phyloP scores from a whole-genome alignment of 2,329 filamentous ascomycete species.

The Stachybotrys chartarum region DNA sequence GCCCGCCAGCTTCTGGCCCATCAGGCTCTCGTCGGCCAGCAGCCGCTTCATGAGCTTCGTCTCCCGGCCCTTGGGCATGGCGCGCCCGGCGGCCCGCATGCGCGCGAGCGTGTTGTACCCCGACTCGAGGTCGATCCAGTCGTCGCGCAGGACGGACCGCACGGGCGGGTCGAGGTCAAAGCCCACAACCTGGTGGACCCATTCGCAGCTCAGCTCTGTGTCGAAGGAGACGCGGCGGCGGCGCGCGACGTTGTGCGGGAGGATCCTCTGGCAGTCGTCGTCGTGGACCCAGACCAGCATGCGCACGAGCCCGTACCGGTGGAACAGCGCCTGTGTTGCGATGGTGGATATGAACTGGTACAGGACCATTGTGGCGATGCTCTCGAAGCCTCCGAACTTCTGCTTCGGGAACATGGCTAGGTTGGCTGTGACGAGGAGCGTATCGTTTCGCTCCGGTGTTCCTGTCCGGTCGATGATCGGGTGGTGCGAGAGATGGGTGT shows the following conservation, averaged over 20 bases:
- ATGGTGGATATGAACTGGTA: slow-evolving; percentile 56
- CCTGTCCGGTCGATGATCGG: slow-evolving; percentile 23
- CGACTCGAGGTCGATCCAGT: slow-evolving; percentile 40
- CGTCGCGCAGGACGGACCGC: slow-evolving; percentile 33
- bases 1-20: slow-evolving; percentile 21
- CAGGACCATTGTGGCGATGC: slow-evolving; percentile 49
- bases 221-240: slow-evolving; percentile 53
- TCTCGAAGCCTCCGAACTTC: slow-evolving; percentile 43
- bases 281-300: slow-evolving; percentile 68
- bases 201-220: slow-evolving; percentile 53
- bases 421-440: slow-evolving; percentile 67
- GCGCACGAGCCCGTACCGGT: slow-evolving; percentile 71
- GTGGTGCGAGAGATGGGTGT: slow-evolving; percentile 48
- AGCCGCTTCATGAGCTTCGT: slow-evolving; percentile 18
- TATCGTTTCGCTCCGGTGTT: slow-evolving; percentile 54
- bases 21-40: slow-evolving; percentile 11
- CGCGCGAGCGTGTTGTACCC: slow-evolving; percentile 27
- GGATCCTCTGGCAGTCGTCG: slow-evolving; percentile 46
- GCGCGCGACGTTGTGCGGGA: slow-evolving; percentile 52
- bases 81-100: slow-evolving; percentile 38
- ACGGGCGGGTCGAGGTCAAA: slow-evolving; percentile 21
- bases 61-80: slow-evolving; percentile 38
- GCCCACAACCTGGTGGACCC: slow-evolving; percentile 50
- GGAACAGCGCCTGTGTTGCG: slow-evolving; percentile 52
- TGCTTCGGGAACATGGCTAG: slow-evolving; percentile 48